Evolutionary conservation across 1,284 basidiomycete genomes (phyloP).

Genomic region (Flammula alnicola): DNA sequence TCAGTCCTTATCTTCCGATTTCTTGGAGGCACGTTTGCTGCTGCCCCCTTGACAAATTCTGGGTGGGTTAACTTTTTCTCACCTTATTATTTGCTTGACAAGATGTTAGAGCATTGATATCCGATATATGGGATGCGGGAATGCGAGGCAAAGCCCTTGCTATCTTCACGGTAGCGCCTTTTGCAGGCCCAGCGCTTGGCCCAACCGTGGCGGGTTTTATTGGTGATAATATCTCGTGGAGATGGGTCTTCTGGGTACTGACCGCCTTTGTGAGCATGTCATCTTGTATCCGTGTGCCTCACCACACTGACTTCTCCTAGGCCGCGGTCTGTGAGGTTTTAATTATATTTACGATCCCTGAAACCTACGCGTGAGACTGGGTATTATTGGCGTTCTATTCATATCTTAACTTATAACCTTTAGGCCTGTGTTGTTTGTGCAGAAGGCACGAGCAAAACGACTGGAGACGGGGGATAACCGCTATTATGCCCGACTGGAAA

Average conservation of each 20-base stretch:
- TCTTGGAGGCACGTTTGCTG: slow-evolving; percentile 65
- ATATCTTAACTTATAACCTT: not conserved
- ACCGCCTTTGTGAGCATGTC: slow-evolving; percentile 59
- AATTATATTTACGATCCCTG: slow-evolving; percentile 73
- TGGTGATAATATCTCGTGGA: slow-evolving; percentile 57
- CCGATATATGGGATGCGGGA: slow-evolving; percentile 72
- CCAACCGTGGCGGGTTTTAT: slow-evolving; percentile 70
- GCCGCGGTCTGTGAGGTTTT: slow-evolving; percentile 35
- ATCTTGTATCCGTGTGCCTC: not conserved
- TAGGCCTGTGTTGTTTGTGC: slow-evolving; percentile 60
- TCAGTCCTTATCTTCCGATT: slow-evolving; percentile 72
- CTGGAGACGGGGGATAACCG: slow-evolving; percentile 65
- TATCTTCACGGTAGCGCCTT: slow-evolving; percentile 75
- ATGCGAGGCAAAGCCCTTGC: slow-evolving; percentile 73
- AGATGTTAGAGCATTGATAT: slow-evolving; percentile 49
- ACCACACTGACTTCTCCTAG: slow-evolving; percentile 1
- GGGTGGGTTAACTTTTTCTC: slow-evolving; percentile 38
- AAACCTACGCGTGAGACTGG: slow-evolving; percentile 71
- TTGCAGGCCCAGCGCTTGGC: slow-evolving; percentile 67
- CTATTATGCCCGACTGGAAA: slow-evolving; percentile 62
- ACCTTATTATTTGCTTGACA: not conserved
- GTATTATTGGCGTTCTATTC: too few species aligned
- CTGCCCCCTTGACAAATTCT: slow-evolving; percentile 51
- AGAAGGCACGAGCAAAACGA: slow-evolving; percentile 46
- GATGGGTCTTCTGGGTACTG: slow-evolving; percentile 81